Base-by-base conservation (phyloP, 2,329 filamentous ascomycete species). In the Fusarium chlamydosporum region DNA sequence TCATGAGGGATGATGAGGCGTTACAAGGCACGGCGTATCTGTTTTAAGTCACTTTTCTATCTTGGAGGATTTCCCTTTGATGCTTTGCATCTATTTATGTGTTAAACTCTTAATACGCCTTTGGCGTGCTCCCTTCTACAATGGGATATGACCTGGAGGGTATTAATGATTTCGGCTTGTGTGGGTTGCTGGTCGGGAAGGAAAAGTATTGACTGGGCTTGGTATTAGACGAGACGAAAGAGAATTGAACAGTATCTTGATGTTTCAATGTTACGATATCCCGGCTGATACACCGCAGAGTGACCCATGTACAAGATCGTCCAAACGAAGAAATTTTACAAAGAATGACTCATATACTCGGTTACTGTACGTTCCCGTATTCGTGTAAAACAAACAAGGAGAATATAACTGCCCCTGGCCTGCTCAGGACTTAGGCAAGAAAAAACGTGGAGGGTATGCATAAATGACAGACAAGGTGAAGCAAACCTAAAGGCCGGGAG, bases 161-260 rank as follows among this genome's bases (percentile, higher is more conserved):
- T 23, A 40, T 45, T 11, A 46, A 70, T 33, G 65, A 52, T 9
- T 38, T 62, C 48, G 61, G 50, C 2, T 54, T 38, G 46, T 53
- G 61, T 48, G 51, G 43, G 68, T 23, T 66, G 59, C 67, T 38
- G 57, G 68, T 26, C 33, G 61, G 66, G 65, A 63, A 63, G n/a
- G 50, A 53, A 66, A 69, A 53, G 42, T 23, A 47, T 47, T 33
- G 37, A 59, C 41, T 42, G 51, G 34, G 48, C 43, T 35, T 48
- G 26, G 26, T 27, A 23, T 18, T 34, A 31, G 15, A 33, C 16
- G 55, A 57, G 45, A 56, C 4, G 23, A 46, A 41, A 40, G 35
- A 61, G 41, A 51, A 63, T 58, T 38, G 29, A 59, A 68, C 59
- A 67, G 61, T 46, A 58, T 70, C 59, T 56, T 48, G 58, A 57